A percentile compares a stretch with the other conserved stretches of the same genome.
phyloP scores from a whole-genome alignment of 2,329 filamentous ascomycete species.

The Colletotrichum sp. region DNA sequence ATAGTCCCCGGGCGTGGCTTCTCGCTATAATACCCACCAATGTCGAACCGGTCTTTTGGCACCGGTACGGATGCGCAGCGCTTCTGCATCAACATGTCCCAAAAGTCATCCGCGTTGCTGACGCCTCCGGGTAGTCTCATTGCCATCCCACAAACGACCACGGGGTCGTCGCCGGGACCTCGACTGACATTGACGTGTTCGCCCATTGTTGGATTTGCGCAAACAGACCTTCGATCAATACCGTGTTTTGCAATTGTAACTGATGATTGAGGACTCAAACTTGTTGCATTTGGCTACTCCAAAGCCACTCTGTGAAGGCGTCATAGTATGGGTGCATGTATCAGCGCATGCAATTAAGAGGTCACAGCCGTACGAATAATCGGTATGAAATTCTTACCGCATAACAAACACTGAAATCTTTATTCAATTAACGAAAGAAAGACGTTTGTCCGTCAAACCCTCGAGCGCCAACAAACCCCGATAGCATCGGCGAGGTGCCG shows the following conservation, averaged over 20 bases:
- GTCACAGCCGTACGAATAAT: neutral
- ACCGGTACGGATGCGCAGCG: neutral
- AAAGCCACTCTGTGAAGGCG: neutral
- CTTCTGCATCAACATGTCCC: neutral
- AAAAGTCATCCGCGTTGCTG: neutral
- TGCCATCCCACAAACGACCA: neutral
- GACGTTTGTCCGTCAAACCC: neutral
- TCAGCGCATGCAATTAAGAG: neutral
- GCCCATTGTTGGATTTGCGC: neutral
- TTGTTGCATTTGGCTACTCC: neutral
- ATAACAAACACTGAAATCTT: neutral
- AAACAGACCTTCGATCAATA: neutral
- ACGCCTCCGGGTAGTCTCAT: constrained; percentile 3
- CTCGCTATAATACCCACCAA: neutral
- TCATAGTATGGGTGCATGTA: neutral
- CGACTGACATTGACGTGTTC: neutral
- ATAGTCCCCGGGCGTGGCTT: neutral
- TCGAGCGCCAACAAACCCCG: neutral
- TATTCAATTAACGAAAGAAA: neutral
- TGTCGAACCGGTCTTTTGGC: neutral
- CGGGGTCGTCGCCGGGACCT: neutral
- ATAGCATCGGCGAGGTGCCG: neutral
- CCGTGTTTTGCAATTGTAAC: neutral
- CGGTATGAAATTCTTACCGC: neutral
- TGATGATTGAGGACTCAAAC: neutral